Base-by-base conservation (phyloP, 208 protist species). In the Trypanosoma boissoni region DNA sequence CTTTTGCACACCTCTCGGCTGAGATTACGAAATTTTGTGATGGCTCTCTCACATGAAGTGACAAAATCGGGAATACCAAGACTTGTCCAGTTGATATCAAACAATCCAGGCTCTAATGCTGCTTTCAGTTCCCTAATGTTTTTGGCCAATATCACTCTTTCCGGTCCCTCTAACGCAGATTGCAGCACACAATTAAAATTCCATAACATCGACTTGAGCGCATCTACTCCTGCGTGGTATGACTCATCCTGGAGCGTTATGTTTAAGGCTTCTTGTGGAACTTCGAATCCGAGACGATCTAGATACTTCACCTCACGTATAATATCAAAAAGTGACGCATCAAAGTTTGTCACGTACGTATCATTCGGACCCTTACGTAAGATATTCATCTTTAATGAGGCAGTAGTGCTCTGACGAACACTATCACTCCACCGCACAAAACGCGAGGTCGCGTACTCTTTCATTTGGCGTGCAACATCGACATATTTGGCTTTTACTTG, bases 291-390 rank as follows among this genome's bases (percentile, higher is more conserved):
- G n/a, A 99, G 84, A 8, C 92, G 79, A 69, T 99, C 95, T 0
- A 99, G 75, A 76, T 99, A 98, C 80, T 98, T 98, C 36, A 96
- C 83, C 83, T 99, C 98, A n/a, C 90, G 88, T 65, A 99, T 98
- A 27, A 98, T 73, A 51, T 95, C 75, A 53, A 91, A 88, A 31
- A 99, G 82, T 32, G 77, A 61, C 37, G 68, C 68, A 73, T 97
- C 72, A 75, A 99, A 99, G 78, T 99, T 99, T 23, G 98, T 95
- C 39, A 74, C 65, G 76, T 96, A 94, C 37, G 76, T 83, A 44
- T 87, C 82, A 28, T 91, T 77, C 14, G 77, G 60, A 43, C 61
- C 66, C 41, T 68, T 78, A 24, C 86, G 78, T 16, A 99, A 79
- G 41, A 98, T 95, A 59, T 82, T 83, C 60, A 76, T 67, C 68